Conservation (phyloP, 495 filamentous ascomycete genomes). For the Tuber borchii region DNA sequence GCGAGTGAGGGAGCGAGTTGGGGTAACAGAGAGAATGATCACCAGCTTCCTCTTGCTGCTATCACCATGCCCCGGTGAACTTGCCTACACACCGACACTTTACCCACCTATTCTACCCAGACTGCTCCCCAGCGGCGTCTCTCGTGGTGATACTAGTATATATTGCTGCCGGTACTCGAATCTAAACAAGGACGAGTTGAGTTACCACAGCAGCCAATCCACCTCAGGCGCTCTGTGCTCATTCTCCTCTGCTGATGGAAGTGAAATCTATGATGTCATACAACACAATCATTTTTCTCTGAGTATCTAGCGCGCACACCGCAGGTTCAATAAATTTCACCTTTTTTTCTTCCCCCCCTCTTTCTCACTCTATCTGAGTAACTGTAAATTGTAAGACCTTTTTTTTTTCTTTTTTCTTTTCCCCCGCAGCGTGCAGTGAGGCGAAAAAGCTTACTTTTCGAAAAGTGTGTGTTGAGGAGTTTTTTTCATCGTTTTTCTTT, state of each 20-base stretch:
- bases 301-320: background rate
- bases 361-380: background rate
- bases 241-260: background rate
- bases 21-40: background rate
- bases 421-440: background rate
- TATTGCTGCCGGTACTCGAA: background rate
- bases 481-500: background rate
- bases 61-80: background rate
- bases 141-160: background rate
- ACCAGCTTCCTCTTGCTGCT: background rate
- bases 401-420: background rate
- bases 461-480: background rate
- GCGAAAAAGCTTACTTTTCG: slow-evolving; percentile 5
- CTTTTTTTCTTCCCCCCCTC: background rate
- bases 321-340: background rate
- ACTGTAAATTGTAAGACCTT: background rate
- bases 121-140: background rate
- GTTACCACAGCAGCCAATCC: background rate
- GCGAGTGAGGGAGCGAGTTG: background rate
- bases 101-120: background rate
- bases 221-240: background rate
- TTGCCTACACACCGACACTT: background rate
- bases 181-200: background rate
- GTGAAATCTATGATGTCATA: background rate
- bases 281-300: background rate